Evolutionary conservation across 73 alveolate species (phyloP), one percentile per base, ranked within the genome.

Genomic region (Blepharisma japonicum): DNA sequence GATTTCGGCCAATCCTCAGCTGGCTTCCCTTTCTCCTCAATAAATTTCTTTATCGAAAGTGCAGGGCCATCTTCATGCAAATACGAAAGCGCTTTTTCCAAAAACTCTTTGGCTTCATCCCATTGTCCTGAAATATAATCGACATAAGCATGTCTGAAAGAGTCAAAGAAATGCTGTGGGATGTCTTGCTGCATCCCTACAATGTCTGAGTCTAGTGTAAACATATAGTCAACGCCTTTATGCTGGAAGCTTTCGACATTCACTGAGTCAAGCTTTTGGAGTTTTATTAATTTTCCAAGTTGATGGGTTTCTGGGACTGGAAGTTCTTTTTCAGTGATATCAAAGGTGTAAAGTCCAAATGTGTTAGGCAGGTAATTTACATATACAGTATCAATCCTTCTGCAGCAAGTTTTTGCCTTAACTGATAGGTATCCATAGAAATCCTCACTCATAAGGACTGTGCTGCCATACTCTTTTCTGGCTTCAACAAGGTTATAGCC

Each of bases 171-270:
- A 54, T 88, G 77, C 11, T 18, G 87, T 80, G 72, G 71, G 55
- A 88, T 84, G 25, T 84, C 83, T 45, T 67, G 9, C 77, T 88
- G 84, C 18, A 86, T 72, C 14, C 89, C 92, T 32, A 88, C 92
- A 2, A 88, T 80, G 67, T 88, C 95, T 9, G 82, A 39, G 78
- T 88, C 95, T 6, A 88, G 81, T 8, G 95, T 88, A 71, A 88
- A 88, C 95, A 88, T 88, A 71, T 88, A 88, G 78, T 88, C 95
- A 20, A 88, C 95, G 2, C 91, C 95, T 85, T 81, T 84, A 76
- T 88, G 83, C 55, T 85, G 88, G 66, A 88, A 88, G 53, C 87
- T 83, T 55, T 88, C 95, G 20, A 84, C 88, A 54, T 88, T 88
- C 53, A 88, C 88, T 14, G 83, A 39, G 39, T 84, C 91, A 46